Conservation (phyloP, 441 rosid genomes). For the Biscutella laevigata region DNA sequence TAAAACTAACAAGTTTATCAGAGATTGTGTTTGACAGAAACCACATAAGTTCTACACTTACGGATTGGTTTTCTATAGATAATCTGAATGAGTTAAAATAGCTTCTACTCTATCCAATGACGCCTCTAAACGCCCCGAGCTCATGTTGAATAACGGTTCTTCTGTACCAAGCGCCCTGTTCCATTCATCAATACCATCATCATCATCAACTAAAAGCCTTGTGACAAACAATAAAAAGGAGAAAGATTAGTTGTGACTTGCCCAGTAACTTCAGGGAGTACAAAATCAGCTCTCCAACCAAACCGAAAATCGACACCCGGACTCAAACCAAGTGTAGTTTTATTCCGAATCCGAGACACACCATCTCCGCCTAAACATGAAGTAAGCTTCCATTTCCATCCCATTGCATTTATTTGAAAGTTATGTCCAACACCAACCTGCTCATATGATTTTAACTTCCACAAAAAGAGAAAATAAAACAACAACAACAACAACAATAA, state of each 20-base stretch:
- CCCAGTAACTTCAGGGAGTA: slow-evolving; percentile 85
- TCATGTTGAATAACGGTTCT: slow-evolving; percentile 80
- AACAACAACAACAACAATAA: background rate
- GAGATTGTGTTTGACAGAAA: slow-evolving; percentile 7
- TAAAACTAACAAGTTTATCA: background rate
- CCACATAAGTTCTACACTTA: background rate
- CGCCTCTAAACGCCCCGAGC: slow-evolving; percentile 69
- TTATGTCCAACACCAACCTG: slow-evolving; percentile 86
- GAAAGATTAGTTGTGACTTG: slow-evolving; percentile 25
- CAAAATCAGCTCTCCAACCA: slow-evolving; percentile 89
- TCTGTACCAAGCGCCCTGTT: slow-evolving; percentile 70
- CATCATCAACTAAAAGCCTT: too few relatives aligned
- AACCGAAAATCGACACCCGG: slow-evolving; percentile 86
- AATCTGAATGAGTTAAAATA: slow-evolving; percentile 44
- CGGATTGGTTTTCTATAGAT: slow-evolving; percentile 2
- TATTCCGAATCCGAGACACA: slow-evolving; percentile 64
- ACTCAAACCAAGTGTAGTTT: slow-evolving; percentile 64
- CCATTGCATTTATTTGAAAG: slow-evolving; percentile 65
- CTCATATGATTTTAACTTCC: background rate
- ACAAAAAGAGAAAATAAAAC: background rate
- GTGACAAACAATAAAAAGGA: background rate
- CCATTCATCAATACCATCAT: slow-evolving; percentile 19
- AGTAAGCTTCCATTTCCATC: slow-evolving; percentile 90
- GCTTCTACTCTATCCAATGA: slow-evolving; percentile 84
- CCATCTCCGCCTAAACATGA: slow-evolving; percentile 86